Evolutionary conservation across 1,284 basidiomycete species (phyloP).

Genomic region (Naganishia liquefaciens): DNA sequence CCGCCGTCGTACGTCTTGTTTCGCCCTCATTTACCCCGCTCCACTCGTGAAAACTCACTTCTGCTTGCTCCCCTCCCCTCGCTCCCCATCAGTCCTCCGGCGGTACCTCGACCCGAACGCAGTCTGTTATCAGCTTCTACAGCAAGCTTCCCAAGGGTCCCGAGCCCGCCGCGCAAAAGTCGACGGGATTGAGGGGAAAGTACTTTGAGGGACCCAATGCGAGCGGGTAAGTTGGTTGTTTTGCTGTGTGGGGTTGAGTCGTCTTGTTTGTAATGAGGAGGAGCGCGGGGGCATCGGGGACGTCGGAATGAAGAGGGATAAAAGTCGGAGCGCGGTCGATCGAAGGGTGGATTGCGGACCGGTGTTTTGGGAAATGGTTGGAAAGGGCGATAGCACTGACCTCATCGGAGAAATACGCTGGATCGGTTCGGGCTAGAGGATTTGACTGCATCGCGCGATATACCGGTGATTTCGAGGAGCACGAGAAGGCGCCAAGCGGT

Average conservation of each 20-base stretch:
- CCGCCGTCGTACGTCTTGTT: slow-evolving; percentile 67
- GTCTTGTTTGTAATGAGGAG: neutral
- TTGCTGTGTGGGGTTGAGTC: neutral
- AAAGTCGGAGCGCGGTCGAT: neutral
- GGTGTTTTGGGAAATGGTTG: too few relatives aligned
- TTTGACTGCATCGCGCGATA: too few relatives aligned
- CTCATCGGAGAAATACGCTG: too few relatives aligned
- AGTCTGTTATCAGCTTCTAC: slow-evolving; percentile 88
- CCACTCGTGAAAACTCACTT: neutral
- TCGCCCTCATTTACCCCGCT: slow-evolving; percentile 5
- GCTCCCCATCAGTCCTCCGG: slow-evolving; percentile 64
- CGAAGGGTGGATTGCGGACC: neutral
- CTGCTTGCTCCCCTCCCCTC: neutral
- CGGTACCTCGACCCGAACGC: slow-evolving; percentile 70
- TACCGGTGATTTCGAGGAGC: too few relatives aligned
- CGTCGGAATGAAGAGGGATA: neutral
- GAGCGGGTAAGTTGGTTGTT: slow-evolving; percentile 57
- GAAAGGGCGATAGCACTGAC: too few relatives aligned
- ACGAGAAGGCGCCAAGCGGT: too few relatives aligned
- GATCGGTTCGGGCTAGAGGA: too few relatives aligned
- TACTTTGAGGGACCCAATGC: slow-evolving; percentile 86
- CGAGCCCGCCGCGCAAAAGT: slow-evolving; percentile 62
- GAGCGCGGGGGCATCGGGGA: neutral
- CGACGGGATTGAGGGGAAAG: slow-evolving; percentile 71
- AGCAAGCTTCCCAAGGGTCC: slow-evolving; percentile 76